Conservation (phyloP, 768 basidiomycete species). For the Pluteus cervinus region DNA sequence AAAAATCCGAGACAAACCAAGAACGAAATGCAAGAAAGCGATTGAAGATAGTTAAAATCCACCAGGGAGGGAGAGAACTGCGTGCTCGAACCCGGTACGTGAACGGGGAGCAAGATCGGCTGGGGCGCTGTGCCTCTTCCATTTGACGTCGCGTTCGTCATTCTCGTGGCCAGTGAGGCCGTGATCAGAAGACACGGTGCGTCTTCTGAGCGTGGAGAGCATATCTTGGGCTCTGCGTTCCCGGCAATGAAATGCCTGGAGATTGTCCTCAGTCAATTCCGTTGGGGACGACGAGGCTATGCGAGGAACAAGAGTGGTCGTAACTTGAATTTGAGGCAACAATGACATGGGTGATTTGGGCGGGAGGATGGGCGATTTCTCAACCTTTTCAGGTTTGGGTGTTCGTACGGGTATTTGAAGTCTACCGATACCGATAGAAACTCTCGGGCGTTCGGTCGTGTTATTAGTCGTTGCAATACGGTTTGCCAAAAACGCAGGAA, state of each 20-base stretch:
- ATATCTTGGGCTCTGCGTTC: constrained; percentile 56
- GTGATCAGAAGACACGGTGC: constrained; percentile 37
- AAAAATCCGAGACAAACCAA: constrained; percentile 7
- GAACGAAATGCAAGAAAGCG: too few relatives aligned
- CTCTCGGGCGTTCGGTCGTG: constrained; percentile 14
- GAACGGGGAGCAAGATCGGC: constrained; percentile 47
- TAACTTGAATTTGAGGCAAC: constrained; percentile 35
- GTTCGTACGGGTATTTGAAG: constrained; percentile 34
- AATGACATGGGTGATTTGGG: constrained; percentile 30
- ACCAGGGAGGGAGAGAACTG: constrained; percentile 51
- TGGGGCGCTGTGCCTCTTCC: constrained; percentile 57
- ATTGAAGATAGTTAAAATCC: constrained; percentile 42
- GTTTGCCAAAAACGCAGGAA: constrained; percentile 26
- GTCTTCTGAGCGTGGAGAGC: constrained; percentile 57
- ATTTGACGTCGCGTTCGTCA: constrained; percentile 24
- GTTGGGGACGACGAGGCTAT: constrained; percentile 34
- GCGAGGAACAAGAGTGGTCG: constrained; percentile 43
- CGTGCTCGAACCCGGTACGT: constrained; percentile 54
- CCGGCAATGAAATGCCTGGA: constrained; percentile 46
- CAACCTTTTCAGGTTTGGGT: constrained; percentile 18
- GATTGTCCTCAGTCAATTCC: constrained; percentile 47
- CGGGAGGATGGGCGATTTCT: constrained; percentile 23
- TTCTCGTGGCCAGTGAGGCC: constrained; percentile 14
- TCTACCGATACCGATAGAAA: constrained; percentile 33
- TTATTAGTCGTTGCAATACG: constrained; percentile 15